Evolutionary conservation across 1,284 basidiomycete species (phyloP).

Genomic region (Ganoderma resinaceum): DNA sequence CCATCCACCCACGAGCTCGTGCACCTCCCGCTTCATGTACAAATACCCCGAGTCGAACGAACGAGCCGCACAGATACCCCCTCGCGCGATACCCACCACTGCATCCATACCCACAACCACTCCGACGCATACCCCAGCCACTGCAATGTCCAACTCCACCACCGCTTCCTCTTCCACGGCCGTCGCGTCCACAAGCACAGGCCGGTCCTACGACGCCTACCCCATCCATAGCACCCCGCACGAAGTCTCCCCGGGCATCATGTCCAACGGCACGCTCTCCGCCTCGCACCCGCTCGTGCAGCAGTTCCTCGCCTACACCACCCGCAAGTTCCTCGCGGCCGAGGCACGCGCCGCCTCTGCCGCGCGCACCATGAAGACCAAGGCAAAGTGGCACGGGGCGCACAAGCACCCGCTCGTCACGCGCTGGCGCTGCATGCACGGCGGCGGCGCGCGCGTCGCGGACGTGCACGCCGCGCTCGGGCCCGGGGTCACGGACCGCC

Average conservation of each 20-base stretch:
- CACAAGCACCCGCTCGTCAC: neutral
- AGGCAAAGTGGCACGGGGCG: neutral
- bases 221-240: neutral
- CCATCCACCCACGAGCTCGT: neutral
- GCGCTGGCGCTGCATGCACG: neutral
- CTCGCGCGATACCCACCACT: neutral
- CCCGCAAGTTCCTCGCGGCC: constrained; percentile 1
- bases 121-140: neutral
- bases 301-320: neutral
- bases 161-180: neutral
- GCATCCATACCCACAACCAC: neutral
- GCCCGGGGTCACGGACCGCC: neutral
- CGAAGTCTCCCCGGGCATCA: neutral
- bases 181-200: neutral
- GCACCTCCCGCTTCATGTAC: neutral
- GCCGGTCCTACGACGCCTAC: constrained; percentile 3
- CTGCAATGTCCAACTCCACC: neutral
- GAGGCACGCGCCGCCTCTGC: neutral
- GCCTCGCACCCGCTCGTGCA: constrained; percentile 2
- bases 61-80: neutral
- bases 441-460: neutral
- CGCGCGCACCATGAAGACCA: no score
- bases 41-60: neutral
- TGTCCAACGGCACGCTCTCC: constrained; percentile 6
- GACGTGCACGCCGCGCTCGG: constrained; percentile 6